Conservation (phyloP, 2,329 filamentous ascomycete species). For the Coniochaeta sp. region DNA sequence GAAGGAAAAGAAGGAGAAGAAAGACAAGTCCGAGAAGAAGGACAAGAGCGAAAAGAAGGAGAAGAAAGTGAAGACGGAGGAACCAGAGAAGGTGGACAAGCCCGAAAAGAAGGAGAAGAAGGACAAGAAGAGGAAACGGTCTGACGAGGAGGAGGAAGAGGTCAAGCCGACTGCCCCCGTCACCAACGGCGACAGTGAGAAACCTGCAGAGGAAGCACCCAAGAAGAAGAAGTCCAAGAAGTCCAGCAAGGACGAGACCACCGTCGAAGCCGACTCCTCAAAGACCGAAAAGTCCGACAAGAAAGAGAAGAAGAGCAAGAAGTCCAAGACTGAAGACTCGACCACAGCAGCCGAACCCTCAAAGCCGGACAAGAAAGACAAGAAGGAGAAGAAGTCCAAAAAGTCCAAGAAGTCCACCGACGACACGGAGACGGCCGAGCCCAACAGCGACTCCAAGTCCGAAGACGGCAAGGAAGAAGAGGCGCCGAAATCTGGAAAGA, state of each 20-base stretch:
- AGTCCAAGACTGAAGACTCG: slow-evolving; percentile 10
- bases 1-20: slow-evolving; percentile 15
- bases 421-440: slow-evolving; percentile 4
- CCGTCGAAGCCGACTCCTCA: slow-evolving; percentile 6
- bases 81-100: background rate
- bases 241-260: slow-evolving; percentile 11
- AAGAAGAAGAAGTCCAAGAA: slow-evolving; percentile 13
- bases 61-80: slow-evolving; percentile 20
- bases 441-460: slow-evolving; percentile 2
- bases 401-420: slow-evolving; percentile 4
- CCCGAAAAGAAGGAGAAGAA: slow-evolving; percentile 11
- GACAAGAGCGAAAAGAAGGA: slow-evolving; percentile 13
- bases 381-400: slow-evolving; percentile 11
- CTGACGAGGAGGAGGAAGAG: slow-evolving; percentile 14
- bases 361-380: slow-evolving; percentile 10
- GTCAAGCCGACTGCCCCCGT: slow-evolving; percentile 1
- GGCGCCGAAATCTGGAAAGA: slow-evolving; percentile 24
- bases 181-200: background rate
- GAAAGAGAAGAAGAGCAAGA: slow-evolving; percentile 12
- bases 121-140: slow-evolving; percentile 32
- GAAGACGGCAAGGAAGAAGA: slow-evolving; percentile 8
- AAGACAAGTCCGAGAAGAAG: slow-evolving; percentile 20
- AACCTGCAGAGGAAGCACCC: background rate
- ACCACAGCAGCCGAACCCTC: slow-evolving; percentile 3
- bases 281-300: slow-evolving; percentile 16